Conservation (phyloP, 1,284 basidiomycete genomes). For the Agroathelia rolfsii region DNA sequence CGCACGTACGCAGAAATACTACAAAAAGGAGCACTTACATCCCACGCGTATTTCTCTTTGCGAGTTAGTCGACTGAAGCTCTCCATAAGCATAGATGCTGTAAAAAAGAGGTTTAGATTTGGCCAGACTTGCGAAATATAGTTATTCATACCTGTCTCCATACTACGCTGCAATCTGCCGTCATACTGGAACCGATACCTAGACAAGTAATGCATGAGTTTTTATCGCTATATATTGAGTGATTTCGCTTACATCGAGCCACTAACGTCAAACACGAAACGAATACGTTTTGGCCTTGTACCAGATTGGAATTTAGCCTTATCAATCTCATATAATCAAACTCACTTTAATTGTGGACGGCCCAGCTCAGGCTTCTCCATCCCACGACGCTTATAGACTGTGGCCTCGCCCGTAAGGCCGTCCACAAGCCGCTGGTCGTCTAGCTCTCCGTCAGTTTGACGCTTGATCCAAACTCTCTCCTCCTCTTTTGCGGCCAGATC, state of each 20-base stretch:
- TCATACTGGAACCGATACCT: constrained; percentile 68
- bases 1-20: background rate
- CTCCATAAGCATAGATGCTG: constrained; percentile 64
- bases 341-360: constrained; percentile 55
- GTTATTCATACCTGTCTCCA: constrained; percentile 49
- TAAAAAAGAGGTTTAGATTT: background rate
- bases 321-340: constrained; percentile 3
- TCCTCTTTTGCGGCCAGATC: constrained; percentile 59
- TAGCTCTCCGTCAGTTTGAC: constrained; percentile 59
- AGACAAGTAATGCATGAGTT: constrained; percentile 3
- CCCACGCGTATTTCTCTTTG: constrained; percentile 65
- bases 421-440: constrained; percentile 58
- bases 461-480: constrained; percentile 58
- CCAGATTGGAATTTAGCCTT: constrained; percentile 2
- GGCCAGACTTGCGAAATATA: too few relatives aligned
- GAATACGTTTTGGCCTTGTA: constrained; percentile 50
- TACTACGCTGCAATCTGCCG: constrained; percentile 47
- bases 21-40: constrained; percentile 34
- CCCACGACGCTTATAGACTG: constrained; percentile 57
- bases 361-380: constrained; percentile 61
- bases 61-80: constrained; percentile 49
- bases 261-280: constrained; percentile 61
- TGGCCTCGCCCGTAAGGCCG: constrained; percentile 54
- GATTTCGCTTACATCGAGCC: constrained; percentile 45
- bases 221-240: background rate